Evolutionary conservation across 768 basidiomycete species (phyloP).

Genomic region (Leccinum uliginosum): DNA sequence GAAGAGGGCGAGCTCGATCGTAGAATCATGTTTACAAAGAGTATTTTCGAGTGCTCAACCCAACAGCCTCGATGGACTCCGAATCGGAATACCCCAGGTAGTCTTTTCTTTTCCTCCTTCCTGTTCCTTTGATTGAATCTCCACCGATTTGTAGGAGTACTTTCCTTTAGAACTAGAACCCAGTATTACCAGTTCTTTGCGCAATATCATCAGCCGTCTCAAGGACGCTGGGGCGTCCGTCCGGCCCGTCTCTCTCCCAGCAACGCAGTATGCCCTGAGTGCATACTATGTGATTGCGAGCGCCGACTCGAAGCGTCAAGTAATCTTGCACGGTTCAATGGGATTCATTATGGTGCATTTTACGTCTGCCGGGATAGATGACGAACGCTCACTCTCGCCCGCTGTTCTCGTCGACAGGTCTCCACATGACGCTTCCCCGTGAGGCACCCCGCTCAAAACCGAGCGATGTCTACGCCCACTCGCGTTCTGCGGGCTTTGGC

Average conservation of each 20-base stretch:
- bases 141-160: conserved; percentile 52
- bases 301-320: conserved; percentile 79
- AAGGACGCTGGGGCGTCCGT: conserved; percentile 57
- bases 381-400: background rate
- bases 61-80: conserved; percentile 44
- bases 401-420: conserved; percentile 34
- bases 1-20: conserved; percentile 29
- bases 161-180: conserved; percentile 66
- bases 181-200: conserved; percentile 42
- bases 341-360: conserved; percentile 71
- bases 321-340: conserved; percentile 87
- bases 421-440: conserved; percentile 41
- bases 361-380: background rate
- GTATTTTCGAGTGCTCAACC: background rate
- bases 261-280: conserved; percentile 69
- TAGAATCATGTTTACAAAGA: conserved; percentile 10
- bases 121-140: background rate
- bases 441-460: conserved; percentile 45
- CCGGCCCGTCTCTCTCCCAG: conserved; percentile 69
- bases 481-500: conserved; percentile 73
- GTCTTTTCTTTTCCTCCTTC: conserved; percentile 4
- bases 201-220: conserved; percentile 41
- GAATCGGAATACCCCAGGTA: conserved; percentile 76
- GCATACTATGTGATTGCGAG: conserved; percentile 96
- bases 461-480: conserved; percentile 56